A percentile compares a stretch with the other conserved stretches of the same genome.
phyloP scores from a whole-genome alignment of 345 rosid genomes.

The Syzygium jambos region DNA sequence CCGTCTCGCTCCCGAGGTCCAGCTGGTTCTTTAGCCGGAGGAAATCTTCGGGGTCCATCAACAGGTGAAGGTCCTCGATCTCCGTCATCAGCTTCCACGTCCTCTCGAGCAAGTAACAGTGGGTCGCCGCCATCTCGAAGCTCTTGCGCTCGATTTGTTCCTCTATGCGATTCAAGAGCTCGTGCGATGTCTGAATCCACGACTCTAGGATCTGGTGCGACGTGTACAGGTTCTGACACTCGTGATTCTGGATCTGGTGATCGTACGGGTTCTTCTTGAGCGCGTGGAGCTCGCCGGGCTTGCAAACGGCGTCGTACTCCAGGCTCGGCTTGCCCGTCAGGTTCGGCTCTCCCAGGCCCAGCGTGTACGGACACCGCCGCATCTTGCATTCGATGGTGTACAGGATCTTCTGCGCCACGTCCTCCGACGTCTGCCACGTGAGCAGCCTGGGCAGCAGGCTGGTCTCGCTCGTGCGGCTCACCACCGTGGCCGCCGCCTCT shows the following conservation, averaged over 20 bases:
- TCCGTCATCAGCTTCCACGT: constrained; percentile 31
- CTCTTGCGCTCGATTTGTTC: constrained; percentile 11
- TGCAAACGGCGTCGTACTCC: constrained; percentile 36
- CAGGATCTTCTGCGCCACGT: constrained; percentile 50
- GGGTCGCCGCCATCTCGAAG: constrained; percentile 13
- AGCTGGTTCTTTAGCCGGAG: constrained; percentile 25
- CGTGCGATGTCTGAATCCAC: constrained; percentile 51
- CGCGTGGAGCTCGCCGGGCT: constrained; percentile 19
- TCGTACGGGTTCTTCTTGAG: constrained; percentile 26
- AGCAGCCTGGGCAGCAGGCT: constrained; percentile 77
- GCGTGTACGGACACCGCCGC: constrained; percentile 65
- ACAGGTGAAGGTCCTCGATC: constrained; percentile 25
- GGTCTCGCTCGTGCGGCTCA: constrained; percentile 50
- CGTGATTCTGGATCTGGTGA: constrained; percentile 22
- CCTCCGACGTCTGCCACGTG: constrained; percentile 69
- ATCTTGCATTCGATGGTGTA: constrained; percentile 69
- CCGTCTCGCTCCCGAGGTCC: constrained; percentile 10
- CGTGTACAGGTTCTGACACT: constrained; percentile 59
- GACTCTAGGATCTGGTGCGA: constrained; percentile 77
- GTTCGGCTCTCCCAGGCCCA: constrained; percentile 87
- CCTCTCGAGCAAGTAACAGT: constrained; percentile 25
- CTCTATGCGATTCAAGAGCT: constrained; percentile 37
- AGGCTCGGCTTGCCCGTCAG: constrained; percentile 33
- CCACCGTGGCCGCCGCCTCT: constrained; percentile 39
- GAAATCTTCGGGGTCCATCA: constrained; percentile 42